Conservation (phyloP, 2,329 filamentous ascomycete genomes). For the Ophiostoma angusticollis region DNA sequence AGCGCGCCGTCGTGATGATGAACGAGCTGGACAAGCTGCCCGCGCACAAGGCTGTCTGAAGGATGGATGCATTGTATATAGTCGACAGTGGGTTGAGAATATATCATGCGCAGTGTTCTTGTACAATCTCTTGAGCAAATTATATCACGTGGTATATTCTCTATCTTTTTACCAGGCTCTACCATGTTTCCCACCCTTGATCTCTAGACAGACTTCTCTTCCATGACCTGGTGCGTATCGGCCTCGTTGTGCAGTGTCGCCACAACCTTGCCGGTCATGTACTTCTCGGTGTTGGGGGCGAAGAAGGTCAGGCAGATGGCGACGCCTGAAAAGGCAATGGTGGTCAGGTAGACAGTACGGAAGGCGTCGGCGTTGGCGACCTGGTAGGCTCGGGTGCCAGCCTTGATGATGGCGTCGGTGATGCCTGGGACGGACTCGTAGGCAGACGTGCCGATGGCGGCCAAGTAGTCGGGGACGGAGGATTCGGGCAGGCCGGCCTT, state of each 20-base stretch:
- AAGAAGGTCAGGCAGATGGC: constrained; percentile 13
- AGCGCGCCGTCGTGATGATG: constrained; percentile 17
- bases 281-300: constrained; percentile 10
- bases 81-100: too few species aligned
- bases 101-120: too few species aligned
- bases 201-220: too few species aligned
- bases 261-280: constrained; percentile 11
- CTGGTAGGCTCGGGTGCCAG: constrained; percentile 18
- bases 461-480: constrained; percentile 18
- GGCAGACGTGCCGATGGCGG: constrained; percentile 8
- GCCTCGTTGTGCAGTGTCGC: constrained; percentile 8
- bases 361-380: constrained; percentile 19
- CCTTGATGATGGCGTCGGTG: constrained; percentile 17
- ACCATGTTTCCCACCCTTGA: too few species aligned
- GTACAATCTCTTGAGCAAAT: neutral
- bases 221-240: too few species aligned
- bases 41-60: neutral
- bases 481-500: constrained; percentile 18
- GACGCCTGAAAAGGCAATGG: constrained; percentile 18
- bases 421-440: constrained; percentile 17
- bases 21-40: constrained; percentile 12
- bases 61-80: neutral
- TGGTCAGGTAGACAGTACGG: constrained; percentile 19
- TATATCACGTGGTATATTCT: too few species aligned
- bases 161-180: too few species aligned